A percentile compares a stretch with the other conserved stretches of the same genome.
Conservation (phyloP, 2,329 filamentous ascomycete species). For the Nemania diffusa region DNA sequence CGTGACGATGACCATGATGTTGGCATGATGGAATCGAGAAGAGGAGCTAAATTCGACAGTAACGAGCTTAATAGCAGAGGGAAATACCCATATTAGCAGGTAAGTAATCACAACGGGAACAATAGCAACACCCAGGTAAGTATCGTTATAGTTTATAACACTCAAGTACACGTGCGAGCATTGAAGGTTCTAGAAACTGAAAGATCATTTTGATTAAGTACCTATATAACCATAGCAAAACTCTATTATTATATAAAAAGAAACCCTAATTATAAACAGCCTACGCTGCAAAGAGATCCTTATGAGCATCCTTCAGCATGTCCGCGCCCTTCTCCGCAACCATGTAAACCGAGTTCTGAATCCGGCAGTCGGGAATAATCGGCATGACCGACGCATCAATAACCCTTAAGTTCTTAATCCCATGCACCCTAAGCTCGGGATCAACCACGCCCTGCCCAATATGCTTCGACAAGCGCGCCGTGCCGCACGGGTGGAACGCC, state of each 20-base stretch:
- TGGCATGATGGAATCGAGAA: no score
- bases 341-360: conserved; percentile 71
- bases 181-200: no score
- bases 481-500: conserved; percentile 68
- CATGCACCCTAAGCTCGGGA: conserved; percentile 61
- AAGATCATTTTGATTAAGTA: no score
- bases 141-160: no score
- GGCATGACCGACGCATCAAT: conserved; percentile 67
- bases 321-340: conserved; percentile 61
- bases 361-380: conserved; percentile 65
- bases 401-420: conserved; percentile 63
- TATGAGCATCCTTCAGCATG: conserved; percentile 22
- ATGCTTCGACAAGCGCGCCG: conserved; percentile 61
- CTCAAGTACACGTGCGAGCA: no score
- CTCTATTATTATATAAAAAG: not conserved
- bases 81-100: no score
- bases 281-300: conserved; percentile 25
- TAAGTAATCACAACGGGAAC: no score
- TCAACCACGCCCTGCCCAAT: conserved; percentile 65
- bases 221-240: not conserved
- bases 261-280: not conserved
- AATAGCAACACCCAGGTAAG: no score
- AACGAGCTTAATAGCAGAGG: no score
- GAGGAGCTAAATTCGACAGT: no score
- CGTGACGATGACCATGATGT: no score